A percentile compares a stretch with the other conserved stretches of the same genome.
Conservation (phyloP, 1,139 yeast species). For the Kodamaea suecica region DNA sequence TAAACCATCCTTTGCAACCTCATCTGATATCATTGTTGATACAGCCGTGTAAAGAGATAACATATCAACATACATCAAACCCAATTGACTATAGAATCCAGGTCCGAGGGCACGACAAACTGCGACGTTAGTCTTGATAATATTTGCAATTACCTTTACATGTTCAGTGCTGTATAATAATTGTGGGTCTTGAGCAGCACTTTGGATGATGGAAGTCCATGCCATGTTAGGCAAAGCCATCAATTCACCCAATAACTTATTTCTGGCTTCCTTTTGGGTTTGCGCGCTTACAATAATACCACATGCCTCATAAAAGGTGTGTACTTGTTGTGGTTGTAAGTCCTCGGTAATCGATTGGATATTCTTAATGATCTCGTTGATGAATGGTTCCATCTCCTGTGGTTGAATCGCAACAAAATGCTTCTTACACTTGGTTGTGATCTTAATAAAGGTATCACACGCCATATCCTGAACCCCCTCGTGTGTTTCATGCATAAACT, state of each 20-base stretch:
- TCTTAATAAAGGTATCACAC: conserved; percentile 95
- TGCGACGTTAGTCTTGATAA: conserved; percentile 90
- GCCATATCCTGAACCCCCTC: conserved; percentile 99
- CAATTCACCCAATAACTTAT: conserved; percentile 68
- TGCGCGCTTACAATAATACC: conserved; percentile 92
- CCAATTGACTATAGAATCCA: conserved; percentile 85
- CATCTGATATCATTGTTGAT: conserved; percentile 78
- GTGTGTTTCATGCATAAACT: conserved; percentile 98
- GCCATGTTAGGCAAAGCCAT: conserved; percentile 94
- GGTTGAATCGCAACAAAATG: conserved; percentile 89
- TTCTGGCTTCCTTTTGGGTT: conserved; percentile 57
- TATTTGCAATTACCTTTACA: conserved; percentile 88
- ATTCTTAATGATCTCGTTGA: conserved; percentile 80
- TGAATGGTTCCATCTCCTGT: conserved; percentile 88
- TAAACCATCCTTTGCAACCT: conserved; percentile 75
- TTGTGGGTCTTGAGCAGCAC: conserved; percentile 87
- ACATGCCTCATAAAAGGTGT: conserved; percentile 96
- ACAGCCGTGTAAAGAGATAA: conserved; percentile 86
- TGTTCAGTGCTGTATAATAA: conserved; percentile 79
- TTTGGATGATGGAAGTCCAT: conserved; percentile 85
- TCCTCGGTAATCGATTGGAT: conserved; percentile 87
- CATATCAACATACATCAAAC: conserved; percentile 85
- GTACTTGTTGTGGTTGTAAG: conserved; percentile 95
- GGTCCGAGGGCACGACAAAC: conserved; percentile 94
- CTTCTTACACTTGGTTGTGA: conserved; percentile 89